Evolutionary conservation across 1,284 basidiomycete species (phyloP).

Genomic region (Rhodotorula glutinis): DNA sequence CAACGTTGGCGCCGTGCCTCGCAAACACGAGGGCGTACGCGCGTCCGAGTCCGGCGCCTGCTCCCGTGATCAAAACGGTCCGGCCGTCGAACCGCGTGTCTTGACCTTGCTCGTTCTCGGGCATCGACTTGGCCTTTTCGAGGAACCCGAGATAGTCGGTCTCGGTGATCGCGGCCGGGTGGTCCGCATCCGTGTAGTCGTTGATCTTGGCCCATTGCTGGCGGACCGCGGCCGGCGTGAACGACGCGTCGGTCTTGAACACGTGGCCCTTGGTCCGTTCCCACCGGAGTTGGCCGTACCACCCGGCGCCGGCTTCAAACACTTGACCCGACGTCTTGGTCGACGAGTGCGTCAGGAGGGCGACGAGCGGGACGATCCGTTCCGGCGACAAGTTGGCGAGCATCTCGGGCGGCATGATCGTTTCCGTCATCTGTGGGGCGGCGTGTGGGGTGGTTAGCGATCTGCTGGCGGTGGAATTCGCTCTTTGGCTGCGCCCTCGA

Average conservation of each 20-base stretch:
- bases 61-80: conserved; percentile 91
- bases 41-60: conserved; percentile 87
- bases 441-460: neutral
- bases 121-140: conserved; percentile 63
- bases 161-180: conserved; percentile 70
- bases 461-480: no score
- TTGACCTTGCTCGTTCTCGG: conserved; percentile 66
- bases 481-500: no score
- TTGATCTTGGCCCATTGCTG: conserved; percentile 75
- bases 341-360: conserved; percentile 51
- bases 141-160: conserved; percentile 56
- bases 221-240: conserved; percentile 92
- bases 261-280: conserved; percentile 79
- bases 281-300: conserved; percentile 87
- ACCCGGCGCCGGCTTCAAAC: conserved; percentile 94
- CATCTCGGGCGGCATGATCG: conserved; percentile 96
- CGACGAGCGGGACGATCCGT: conserved; percentile 89
- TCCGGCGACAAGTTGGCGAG: conserved; percentile 89
- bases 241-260: conserved; percentile 85
- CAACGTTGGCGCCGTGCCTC: conserved; percentile 87
- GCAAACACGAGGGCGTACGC: conserved; percentile 89
- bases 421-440: conserved; percentile 12
- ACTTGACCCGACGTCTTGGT: conserved; percentile 75
- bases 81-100: conserved; percentile 80
- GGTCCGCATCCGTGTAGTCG: conserved; percentile 70